Base-by-base conservation (phyloP, 768 basidiomycete species). In the Dioszegia aurantiaca region DNA sequence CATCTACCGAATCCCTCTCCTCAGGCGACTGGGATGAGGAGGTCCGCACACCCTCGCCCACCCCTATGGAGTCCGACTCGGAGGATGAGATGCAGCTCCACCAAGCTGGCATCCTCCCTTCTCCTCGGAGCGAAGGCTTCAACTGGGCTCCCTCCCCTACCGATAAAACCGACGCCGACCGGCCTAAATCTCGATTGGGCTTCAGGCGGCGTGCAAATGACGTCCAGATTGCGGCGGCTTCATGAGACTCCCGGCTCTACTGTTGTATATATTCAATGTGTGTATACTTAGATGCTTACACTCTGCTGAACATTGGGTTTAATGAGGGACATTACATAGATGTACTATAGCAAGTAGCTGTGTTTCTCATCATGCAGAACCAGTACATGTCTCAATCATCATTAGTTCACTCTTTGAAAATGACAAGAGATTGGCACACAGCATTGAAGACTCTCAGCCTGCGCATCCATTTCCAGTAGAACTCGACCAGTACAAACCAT, bases 11-110 rank as follows among this genome's bases (percentile, higher is more conserved):
- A 40, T 53, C 51, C 14, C 51, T 53, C 24, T 39, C 36, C 8
- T 53, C 51, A 23, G 51, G 51, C 51, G 51, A 53, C 4, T 53
- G 51, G 51, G 51, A 53, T 37, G 51, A 39, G 16, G 51, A 53
- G 26, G 24, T 53, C 24, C 36, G 51, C 24, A 53, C 51, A 2
- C 51, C 51, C 9, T 53, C 51, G 26, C 51, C 51, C 14, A 30
- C 51, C 12, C 51, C 39, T n/a, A 2, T n/a, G 21, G 30, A 23
- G 40, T 33, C 33, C 16, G 30, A 31, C 48, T 31, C 30, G 31
- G 31, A 49, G n/a, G 37, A 53, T 23, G 51, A 53, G 31, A 21
- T 4, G 2, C 17, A 51, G 19, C 21, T 51, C 24, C 39, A 40
- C 24, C 11, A 12, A 19, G 36, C 51, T 23, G 36, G 51, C 27